These are phyloP conservation scores for Boletus rubescentipes DNA, from an alignment of 768 basidiomycete genomes.

Conservation along the genomic window DNA sequence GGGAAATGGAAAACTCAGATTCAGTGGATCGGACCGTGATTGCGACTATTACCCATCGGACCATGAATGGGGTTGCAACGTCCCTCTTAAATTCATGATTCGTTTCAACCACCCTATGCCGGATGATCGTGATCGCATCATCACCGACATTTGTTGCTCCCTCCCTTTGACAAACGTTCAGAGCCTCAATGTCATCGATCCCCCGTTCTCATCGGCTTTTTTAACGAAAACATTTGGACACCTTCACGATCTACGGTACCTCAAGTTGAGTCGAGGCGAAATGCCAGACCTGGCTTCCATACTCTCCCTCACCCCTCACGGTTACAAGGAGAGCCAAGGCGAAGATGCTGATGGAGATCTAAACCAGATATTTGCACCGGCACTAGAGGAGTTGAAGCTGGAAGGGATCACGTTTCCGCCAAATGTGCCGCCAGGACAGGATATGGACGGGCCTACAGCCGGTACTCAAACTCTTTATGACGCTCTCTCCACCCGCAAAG, in stretches of 20 bases:
- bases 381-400: no score
- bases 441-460: not conserved
- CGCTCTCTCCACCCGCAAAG: not conserved
- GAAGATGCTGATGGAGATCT: no score
- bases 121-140: not conserved
- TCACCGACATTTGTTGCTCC: not conserved
- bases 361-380: not conserved
- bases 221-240: not conserved
- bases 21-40: no score
- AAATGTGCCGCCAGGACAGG: no score
- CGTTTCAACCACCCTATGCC: no score
- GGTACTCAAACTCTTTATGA: not conserved
- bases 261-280: not conserved
- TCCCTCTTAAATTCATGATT: no score
- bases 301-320: not conserved
- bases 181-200: not conserved
- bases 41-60: no score
- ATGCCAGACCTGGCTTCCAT: not conserved
- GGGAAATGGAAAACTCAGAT: no score
- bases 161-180: not conserved
- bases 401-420: no score
- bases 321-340: not conserved
- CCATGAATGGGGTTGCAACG: no score
- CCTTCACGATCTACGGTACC: not conserved
- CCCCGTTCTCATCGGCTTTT: not conserved